Base-by-base conservation (phyloP, 495 filamentous ascomycete genomes). In the Letharia columbiana region DNA sequence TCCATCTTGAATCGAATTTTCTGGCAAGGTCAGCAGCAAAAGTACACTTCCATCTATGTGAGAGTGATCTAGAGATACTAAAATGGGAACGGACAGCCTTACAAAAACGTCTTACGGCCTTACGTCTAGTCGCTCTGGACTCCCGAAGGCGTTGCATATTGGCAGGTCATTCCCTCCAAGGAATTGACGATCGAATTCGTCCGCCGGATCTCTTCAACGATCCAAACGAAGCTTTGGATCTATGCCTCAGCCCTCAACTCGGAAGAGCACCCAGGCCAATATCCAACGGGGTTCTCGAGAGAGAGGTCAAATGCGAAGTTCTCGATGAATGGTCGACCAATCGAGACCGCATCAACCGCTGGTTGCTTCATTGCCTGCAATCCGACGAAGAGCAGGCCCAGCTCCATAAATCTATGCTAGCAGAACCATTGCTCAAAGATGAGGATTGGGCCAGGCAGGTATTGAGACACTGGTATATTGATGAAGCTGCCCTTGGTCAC, bases 401-500 rank as follows among this genome's bases (percentile, higher is more conserved):
- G 20, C 45, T 64, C 20, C 66, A 65, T 15, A 65, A 56, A 61
- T 68, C 62, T 20, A 37, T 60, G 18, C 56, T 64, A n/a, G 62
- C 50, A 0, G 62, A 64, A 33, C 45, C n/a, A 17, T 49, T 44
- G 28, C 37, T 33, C 28, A 23, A 52, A 49, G 44, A 54, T 12
- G 45, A 31, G 59, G 57, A 62, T 62, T 66, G 59, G 65, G 61
- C 71, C 50, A 66, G 64, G 44, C 68, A 70, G 60, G 64, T 67
- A 62, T 67, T 69, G 62, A 63, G 69, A 64, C 69, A 71, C 59
- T 65, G 66, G 57, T 68, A 64, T 40, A 44, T 50, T 23, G 66
- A 68, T 35, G 66, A 68, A 44, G 66, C 66, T 31, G 66, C 66
- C 20, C 60, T 62, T 18, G 62, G 62, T 45, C 40, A 59, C 8